A percentile compares a stretch with the other conserved stretches of the same genome.
These are phyloP conservation scores for Datura wrightii DNA, from an alignment of 257 asterid genomes.

Conservation along the genomic window DNA sequence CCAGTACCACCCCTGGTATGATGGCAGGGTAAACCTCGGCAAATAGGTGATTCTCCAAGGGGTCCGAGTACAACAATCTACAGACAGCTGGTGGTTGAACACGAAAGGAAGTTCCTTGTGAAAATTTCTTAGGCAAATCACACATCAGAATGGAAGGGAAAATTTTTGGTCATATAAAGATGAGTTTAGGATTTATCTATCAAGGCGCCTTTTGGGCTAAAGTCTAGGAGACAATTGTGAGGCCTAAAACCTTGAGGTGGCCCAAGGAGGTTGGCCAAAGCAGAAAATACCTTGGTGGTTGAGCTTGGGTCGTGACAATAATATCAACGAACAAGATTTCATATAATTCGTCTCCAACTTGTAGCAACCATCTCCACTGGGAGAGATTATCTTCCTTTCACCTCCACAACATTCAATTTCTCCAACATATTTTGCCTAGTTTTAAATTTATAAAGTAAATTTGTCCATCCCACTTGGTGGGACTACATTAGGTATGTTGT, in stretches of 20 bases:
- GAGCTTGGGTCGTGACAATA: neutral
- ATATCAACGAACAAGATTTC: neutral
- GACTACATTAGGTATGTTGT: too few relatives aligned
- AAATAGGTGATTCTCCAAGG: neutral
- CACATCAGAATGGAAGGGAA: neutral
- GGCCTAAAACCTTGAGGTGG: neutral
- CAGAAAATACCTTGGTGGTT: neutral
- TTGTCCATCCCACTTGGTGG: too few relatives aligned
- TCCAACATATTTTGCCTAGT: neutral
- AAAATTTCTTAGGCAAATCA: neutral
- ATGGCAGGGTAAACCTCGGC: neutral
- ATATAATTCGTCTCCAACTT: neutral
- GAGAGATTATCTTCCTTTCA: neutral
- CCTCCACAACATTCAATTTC: neutral
- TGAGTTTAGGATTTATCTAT: neutral
- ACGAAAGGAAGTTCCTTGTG: neutral
- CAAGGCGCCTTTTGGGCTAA: neutral
- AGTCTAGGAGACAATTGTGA: neutral
- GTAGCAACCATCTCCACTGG: neutral
- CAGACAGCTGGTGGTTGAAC: neutral
- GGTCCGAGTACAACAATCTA: neutral
- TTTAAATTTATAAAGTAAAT: neutral
- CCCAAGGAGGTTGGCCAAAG: neutral
- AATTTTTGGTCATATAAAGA: neutral
- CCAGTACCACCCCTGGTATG: neutral